Evolutionary conservation across 2,329 filamentous ascomycete species (phyloP).

Genomic region (Fusarium sulawesiense): DNA sequence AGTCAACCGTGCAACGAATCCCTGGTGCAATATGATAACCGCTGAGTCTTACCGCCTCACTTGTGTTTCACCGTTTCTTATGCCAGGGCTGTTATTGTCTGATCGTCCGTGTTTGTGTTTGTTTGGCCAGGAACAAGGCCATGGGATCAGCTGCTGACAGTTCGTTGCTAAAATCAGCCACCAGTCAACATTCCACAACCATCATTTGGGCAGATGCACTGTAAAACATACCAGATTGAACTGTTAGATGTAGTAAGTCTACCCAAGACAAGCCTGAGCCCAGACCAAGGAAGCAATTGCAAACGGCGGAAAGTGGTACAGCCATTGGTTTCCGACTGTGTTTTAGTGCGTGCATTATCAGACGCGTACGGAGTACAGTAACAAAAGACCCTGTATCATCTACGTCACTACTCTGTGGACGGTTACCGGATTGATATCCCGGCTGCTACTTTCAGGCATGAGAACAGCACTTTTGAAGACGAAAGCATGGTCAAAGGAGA

Average conservation of each 20-base stretch:
- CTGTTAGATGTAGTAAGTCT: not conserved
- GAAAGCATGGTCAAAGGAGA: not conserved
- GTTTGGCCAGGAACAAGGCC: not conserved
- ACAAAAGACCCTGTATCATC: conserved; percentile 12
- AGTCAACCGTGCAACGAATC: conserved; percentile 1
- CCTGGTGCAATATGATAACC: not conserved
- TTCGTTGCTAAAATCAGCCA: not conserved
- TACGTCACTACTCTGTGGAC: conserved; percentile 32
- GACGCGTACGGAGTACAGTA: conserved; percentile 14
- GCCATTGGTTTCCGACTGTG: conserved; percentile 22
- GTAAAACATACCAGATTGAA: not conserved
- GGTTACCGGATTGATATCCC: conserved; percentile 2
- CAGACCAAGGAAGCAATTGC: not conserved
- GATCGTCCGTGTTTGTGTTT: not conserved
- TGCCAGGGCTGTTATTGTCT: not conserved
- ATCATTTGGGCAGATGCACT: not conserved
- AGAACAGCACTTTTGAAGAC: not conserved
- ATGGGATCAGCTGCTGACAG: not conserved
- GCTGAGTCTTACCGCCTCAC: conserved; percentile 12
- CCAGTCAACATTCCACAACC: not conserved
- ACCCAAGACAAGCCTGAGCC: conserved; percentile 1
- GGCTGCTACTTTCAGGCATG: not conserved
- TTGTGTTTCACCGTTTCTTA: conserved; percentile 31
- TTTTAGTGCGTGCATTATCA: conserved; percentile 40
- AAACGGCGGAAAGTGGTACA: conserved; percentile 1